Evolutionary conservation across 495 filamentous ascomycete genomes (phyloP), one percentile per base, ranked within the genome.

Genomic region (Pseudotulostoma volvatum): DNA sequence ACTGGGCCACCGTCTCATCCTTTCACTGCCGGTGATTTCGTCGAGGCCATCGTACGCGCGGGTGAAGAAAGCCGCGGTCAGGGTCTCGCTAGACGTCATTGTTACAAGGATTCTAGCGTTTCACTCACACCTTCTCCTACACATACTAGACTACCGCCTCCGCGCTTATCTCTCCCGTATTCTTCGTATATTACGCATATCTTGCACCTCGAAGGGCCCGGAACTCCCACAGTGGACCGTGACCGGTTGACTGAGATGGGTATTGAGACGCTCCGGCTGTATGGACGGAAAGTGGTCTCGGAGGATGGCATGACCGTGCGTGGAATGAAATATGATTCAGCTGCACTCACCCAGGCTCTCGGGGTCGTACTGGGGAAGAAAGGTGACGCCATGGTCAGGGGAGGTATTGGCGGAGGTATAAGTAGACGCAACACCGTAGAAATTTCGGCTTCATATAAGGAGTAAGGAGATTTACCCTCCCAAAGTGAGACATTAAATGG

Each of bases 161-260:
- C 7, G n/a, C 16, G 15, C 21, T 33, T 17, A 17, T n/a, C 43
- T 7, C 48, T 60, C 13, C 60, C 60, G 1, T 63, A 60, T 42
- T 55, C 50, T n/a, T 53, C 57, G 0, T 93, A 90, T 50, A 76
- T 96, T 2, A 93, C 79, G 11, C 85, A 95, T 56, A 54, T 96
- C 7, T 60, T 96, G 7, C 79, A 93, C 46, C 56, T 95, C 5
- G 81, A 86, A 11, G 81, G 80, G 0, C 61, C 63, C 1, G 79
- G 71, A 0, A 74, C 74, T 31, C 90, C 90, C 0, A 51, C 42
- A 8, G 80, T 93, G 2, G 75, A 93, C 47, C 71, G 60, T 34
- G 67, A 67, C 13, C 67, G 71, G 38, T 61, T 95, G 34, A 54
- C 57, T 3, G 53, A 55, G 23, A 57, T 81, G 54, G 85, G 90